Base-by-base conservation (phyloP, 1,284 basidiomycete genomes). In the Ganoderma leucocontextum region DNA sequence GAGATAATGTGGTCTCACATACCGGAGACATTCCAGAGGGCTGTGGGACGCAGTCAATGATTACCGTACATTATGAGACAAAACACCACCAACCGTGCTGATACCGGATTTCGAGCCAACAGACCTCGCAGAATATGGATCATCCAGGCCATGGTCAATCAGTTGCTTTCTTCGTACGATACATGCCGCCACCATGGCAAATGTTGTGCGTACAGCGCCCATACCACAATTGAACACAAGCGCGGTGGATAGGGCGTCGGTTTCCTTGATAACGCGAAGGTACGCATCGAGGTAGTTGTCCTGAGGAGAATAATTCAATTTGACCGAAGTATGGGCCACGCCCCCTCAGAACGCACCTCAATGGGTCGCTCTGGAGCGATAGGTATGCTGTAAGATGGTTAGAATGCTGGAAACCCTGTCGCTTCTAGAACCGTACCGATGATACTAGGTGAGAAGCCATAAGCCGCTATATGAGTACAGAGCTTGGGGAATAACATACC, bases 141-240 rank as follows among this genome's bases (percentile, higher is more conserved):
- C 97, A 2, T 88, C 85, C 63, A 92, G 80, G 0, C 94, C 95
- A 25, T 86, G 83, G 19, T 88, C 81, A n/a, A 98, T 86, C 52
- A 97, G 83, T 80, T 98, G 96, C 76, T 92, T 94, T 38, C 97
- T 84, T 38, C 98, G 87, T 0, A 99, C 86, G 33, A 99, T 86
- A 70, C 94, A 90, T 0, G 97, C 97, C 2, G 97, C 95, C 17
- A 94, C 90, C 98, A 99, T 99, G 6, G 95, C 97, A 78, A 99
- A 99, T 0, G 97, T 98, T 2, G 97, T 98, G 52, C 98, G 89
- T 0, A 98, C 96, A 2, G 96, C 95, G 55, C 98, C 98, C 88
- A 98, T 97, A 52, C 98, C 97, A 79, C 98, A 99, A 67, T 95
- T 97, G 80, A 99, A 98, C 2, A 99, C 95, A 19, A 99, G 84